Percentiles rank a stretch among this genome's conserved stretches.
Evolutionary conservation across 148 eudicot genomes (phyloP).

Genomic region (Cornus controversa): DNA sequence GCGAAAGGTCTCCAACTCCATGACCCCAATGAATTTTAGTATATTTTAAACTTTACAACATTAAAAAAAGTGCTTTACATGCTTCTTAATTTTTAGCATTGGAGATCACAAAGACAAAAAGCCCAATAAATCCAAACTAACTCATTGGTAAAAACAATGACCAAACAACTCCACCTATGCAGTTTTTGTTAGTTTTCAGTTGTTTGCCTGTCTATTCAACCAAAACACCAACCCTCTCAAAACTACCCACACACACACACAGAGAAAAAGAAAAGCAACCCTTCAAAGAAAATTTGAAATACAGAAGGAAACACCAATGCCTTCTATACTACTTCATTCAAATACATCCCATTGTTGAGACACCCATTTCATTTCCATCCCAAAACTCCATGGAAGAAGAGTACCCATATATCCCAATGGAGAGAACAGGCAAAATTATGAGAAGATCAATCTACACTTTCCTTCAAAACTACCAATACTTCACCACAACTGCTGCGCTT

Average conservation of each 20-base stretch:
- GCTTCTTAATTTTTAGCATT: not conserved
- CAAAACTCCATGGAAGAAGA: constrained; percentile 15
- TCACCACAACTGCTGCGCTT: constrained; percentile 42
- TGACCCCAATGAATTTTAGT: too few relatives aligned
- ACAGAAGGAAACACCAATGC: constrained; percentile 6
- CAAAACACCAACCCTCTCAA: constrained; percentile 41
- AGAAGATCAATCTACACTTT: constrained; percentile 52
- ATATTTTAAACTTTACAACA: not conserved
- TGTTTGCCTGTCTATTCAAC: constrained; percentile 65
- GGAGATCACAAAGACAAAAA: constrained; percentile 14
- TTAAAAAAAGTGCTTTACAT: not conserved
- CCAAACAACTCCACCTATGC: constrained; percentile 29
- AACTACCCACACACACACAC: constrained; percentile 38
- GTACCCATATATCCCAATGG: constrained; percentile 23
- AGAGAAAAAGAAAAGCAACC: constrained; percentile 3
- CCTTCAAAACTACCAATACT: constrained; percentile 42
- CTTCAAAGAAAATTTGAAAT: constrained; percentile 19
- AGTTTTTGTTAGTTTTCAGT: constrained; percentile 35
- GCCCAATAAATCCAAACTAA: constrained; percentile 1
- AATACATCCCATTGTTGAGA: not conserved
- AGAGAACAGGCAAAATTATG: constrained; percentile 32
- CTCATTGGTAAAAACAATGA: constrained; percentile 19
- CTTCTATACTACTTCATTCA: not conserved
- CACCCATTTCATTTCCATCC: not conserved
- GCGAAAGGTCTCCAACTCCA: not conserved